Evolutionary conservation across 108 stramenopile genomes (phyloP).

Genomic region (Heterococcus sp.): DNA sequence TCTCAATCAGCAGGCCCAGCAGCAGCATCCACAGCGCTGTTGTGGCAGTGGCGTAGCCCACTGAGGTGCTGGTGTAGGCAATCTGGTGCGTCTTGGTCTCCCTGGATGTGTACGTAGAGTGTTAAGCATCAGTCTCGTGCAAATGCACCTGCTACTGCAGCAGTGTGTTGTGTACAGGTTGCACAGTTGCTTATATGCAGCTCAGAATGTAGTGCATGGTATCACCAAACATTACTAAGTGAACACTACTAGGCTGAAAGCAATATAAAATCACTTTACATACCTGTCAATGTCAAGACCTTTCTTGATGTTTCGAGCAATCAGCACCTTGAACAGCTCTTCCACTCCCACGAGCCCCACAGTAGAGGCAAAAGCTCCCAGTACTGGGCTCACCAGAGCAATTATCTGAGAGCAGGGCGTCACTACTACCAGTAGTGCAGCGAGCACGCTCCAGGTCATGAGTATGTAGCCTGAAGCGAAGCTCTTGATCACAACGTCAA

Average conservation of each 20-base stretch:
- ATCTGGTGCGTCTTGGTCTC: conserved; percentile 33
- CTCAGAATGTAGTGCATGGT: too few relatives aligned
- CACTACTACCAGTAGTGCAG: neutral
- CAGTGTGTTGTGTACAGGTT: too few relatives aligned
- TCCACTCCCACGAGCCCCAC: conserved; percentile 5
- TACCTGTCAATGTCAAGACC: conserved; percentile 19
- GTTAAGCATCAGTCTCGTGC: too few relatives aligned
- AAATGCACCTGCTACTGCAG: too few relatives aligned
- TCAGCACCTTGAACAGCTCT: conserved; percentile 24
- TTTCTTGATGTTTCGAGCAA: conserved; percentile 23
- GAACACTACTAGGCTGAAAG: too few relatives aligned
- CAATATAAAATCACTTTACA: neutral
- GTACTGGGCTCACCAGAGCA: too few relatives aligned
- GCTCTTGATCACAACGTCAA: conserved; percentile 33
- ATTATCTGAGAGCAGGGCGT: neutral
- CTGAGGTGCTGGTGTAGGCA: conserved; percentile 20
- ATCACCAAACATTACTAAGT: too few relatives aligned
- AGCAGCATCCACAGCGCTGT: too few relatives aligned
- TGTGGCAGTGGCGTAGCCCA: conserved; percentile 24
- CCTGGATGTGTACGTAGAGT: neutral
- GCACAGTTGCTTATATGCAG: too few relatives aligned
- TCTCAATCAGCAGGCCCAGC: too few relatives aligned
- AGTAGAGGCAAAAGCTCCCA: neutral
- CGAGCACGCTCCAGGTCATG: neutral
- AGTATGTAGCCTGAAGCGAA: conserved; percentile 6